phyloP scores from a whole-genome alignment of 768 basidiomycete genomes.

The Mycena galopus region DNA sequence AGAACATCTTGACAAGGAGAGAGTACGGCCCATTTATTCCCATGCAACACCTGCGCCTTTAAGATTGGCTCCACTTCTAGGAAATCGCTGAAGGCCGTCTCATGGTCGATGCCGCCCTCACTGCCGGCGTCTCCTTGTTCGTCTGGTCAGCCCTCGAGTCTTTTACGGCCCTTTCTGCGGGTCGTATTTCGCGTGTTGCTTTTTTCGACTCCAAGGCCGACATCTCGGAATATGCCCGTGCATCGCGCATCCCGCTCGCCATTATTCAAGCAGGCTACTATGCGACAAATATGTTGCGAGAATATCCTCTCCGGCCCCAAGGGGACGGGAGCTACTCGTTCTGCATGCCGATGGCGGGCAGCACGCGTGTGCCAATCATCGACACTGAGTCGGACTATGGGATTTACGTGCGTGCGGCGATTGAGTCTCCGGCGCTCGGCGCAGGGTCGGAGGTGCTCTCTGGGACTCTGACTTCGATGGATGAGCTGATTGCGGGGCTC shows the following conservation, averaged over 20 bases:
- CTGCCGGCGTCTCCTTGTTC: conserved; percentile 8
- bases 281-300: neutral
- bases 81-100: conserved; percentile 25
- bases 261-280: conserved; percentile 20
- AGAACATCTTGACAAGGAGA: neutral
- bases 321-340: conserved; percentile 1
- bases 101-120: conserved; percentile 18
- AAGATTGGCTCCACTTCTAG: neutral
- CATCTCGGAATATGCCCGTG: neutral
- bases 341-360: conserved; percentile 5
- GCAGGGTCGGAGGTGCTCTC: conserved; percentile 14
- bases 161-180: neutral
- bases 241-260: conserved; percentile 3
- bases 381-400: conserved; percentile 25
- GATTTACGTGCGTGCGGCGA: conserved; percentile 25
- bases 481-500: conserved; percentile 4
- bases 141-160: conserved; percentile 29
- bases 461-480: neutral
- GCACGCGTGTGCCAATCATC: conserved; percentile 12
- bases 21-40: neutral
- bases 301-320: neutral
- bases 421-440: conserved; percentile 14
- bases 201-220: conserved; percentile 23
- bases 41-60: neutral
- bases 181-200: neutral